Percentiles rank a stretch among this genome's conserved stretches.
These are phyloP conservation scores for Hura crepitans DNA, from an alignment of 441 rosid genomes.

Conservation along the genomic window DNA sequence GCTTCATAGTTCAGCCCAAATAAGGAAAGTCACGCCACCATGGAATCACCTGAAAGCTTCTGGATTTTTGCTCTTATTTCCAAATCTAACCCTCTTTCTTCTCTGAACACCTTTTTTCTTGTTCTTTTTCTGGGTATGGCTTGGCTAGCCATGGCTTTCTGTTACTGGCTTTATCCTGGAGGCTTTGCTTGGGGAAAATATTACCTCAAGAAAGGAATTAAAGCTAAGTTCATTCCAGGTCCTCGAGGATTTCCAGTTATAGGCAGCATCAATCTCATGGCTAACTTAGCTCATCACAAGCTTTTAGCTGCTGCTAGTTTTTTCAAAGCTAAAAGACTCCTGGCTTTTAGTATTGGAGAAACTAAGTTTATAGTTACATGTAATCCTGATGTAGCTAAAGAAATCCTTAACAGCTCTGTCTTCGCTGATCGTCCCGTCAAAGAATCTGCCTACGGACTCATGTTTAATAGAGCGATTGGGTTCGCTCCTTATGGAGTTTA, in stretches of 20 bases:
- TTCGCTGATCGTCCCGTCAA: slow-evolving; percentile 51
- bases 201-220: slow-evolving; percentile 12
- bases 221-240: slow-evolving; percentile 34
- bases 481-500: slow-evolving; percentile 51
- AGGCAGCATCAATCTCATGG: slow-evolving; percentile 48
- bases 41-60: slow-evolving; percentile 40
- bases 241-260: slow-evolving; percentile 42
- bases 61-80: slow-evolving; percentile 37
- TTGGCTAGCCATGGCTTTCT: slow-evolving; percentile 27
- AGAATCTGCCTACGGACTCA: slow-evolving; percentile 43
- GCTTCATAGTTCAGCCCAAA: slow-evolving; percentile 31
- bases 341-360: slow-evolving; percentile 52
- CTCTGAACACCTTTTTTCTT: slow-evolving; percentile 23
- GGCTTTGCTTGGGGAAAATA: slow-evolving; percentile 55
- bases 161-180: slow-evolving; percentile 42
- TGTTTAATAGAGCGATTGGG: slow-evolving; percentile 54
- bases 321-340: slow-evolving; percentile 32
- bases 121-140: slow-evolving; percentile 30
- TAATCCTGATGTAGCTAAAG: slow-evolving; percentile 43
- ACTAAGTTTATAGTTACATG: slow-evolving; percentile 35
- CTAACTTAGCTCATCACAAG: slow-evolving; percentile 40
- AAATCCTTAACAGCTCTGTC: slow-evolving; percentile 44
- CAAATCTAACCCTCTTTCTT: slow-evolving; percentile 32
- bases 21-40: slow-evolving; percentile 29
- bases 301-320: slow-evolving; percentile 28